Evolutionary conservation across 371 early-diverging fungal species (phyloP), one percentile per base, ranked within the genome.

Genomic region (Furculomyces boomerangus): DNA sequence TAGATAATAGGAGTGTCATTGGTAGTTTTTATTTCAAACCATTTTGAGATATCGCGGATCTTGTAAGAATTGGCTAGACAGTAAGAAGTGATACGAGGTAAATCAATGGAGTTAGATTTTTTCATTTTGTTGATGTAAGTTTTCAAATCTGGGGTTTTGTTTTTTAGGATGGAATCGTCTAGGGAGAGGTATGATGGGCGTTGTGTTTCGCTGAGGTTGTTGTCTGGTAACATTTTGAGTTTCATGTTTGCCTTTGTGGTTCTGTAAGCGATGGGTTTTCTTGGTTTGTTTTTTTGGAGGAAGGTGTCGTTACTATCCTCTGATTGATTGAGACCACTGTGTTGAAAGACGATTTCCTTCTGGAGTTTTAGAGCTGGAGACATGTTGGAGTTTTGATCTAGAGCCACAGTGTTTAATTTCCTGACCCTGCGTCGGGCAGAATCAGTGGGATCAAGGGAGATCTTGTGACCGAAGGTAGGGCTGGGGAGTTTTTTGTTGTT

Each of bases 171-270:
- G 3, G 64, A 50, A 50, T 72, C 74, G 55, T 71, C 71, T 27
- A 64, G 60, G 52, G 68, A 72, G 7, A 59, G 57, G 7, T 57
- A 40, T 1, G 64, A 70, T n/a, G 60, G 57, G 24, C 66, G 62
- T 16, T 70, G 68, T 10, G 68, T 60, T 14, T 60, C 62, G 10
- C 60, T 62, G 8, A 80, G 79, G 25, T 72, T 77, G 45, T 86
- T 88, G 57, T 84, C 86, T 14, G 95, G 93, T 52, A 95, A 83
- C 30, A 95, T 66, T 0, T 86, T 83, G 2, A 93, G 74, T 71
- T 95, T 95, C 61, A 90, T 90, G 24, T 85, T 81, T 24, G 81
- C 78, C 66, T 90, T 91, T 24, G 89, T 89, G 8, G 90, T 91
- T 61, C 93, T 76, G 30, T 77, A 72, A 8, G 83, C 84, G 7